phyloP scores from a whole-genome alignment of 805 yeast genomes.

The Maudiozyma barnettii region DNA sequence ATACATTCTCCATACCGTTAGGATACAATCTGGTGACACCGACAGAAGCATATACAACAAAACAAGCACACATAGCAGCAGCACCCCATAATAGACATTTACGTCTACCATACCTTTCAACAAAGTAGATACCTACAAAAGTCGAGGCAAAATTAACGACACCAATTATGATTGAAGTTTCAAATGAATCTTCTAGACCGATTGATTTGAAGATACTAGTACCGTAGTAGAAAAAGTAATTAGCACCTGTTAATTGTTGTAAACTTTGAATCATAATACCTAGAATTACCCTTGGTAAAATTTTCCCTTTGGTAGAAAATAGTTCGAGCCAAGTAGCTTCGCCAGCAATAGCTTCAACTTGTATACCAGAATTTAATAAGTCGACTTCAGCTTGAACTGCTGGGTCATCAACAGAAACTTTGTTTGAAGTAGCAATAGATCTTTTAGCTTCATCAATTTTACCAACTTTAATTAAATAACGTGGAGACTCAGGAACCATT shows the following conservation, averaged over 20 bases:
- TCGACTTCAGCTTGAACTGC: conserved; percentile 50
- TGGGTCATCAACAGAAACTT: conserved; percentile 42
- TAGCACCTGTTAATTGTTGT: conserved; percentile 62
- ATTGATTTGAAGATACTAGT: conserved; percentile 54
- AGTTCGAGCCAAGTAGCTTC: conserved; percentile 58
- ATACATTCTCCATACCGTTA: conserved; percentile 33
- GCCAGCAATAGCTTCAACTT: conserved; percentile 53
- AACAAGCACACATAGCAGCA: conserved; percentile 38
- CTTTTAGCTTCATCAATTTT: conserved; percentile 52
- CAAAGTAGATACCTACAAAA: conserved; percentile 41
- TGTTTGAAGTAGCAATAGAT: conserved; percentile 53
- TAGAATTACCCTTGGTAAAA: conserved; percentile 37
- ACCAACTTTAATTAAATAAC: conserved; percentile 49
- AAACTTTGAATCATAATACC: conserved; percentile 51
- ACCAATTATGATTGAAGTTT: conserved; percentile 53
- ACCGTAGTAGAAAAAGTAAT: conserved; percentile 61
- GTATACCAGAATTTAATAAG: conserved; percentile 49
- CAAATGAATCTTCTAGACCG: conserved; percentile 49
- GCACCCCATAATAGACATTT: conserved; percentile 40
- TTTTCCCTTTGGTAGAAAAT: conserved; percentile 58
- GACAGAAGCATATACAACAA: conserved; percentile 45
- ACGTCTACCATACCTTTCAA: conserved; percentile 49
- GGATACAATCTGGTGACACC: conserved; percentile 42
- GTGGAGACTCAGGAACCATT: conserved; percentile 68
- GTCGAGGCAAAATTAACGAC: conserved; percentile 52